phyloP scores from a whole-genome alignment of 345 rosid species.

The Psidium friedrichsthalianum region DNA sequence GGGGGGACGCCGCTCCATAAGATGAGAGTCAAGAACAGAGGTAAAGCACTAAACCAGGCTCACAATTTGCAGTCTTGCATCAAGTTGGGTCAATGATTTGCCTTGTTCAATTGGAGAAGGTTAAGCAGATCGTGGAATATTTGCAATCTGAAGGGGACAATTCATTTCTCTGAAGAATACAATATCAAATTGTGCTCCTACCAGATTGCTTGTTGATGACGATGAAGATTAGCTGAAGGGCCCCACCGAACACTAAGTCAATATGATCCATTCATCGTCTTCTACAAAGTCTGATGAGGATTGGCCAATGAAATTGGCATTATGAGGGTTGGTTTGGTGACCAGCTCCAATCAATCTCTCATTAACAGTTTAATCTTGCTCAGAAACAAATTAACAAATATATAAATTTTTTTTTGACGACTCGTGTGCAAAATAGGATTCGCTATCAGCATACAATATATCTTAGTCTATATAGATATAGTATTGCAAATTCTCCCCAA shows the following conservation, averaged over 20 bases:
- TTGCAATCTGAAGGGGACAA: background rate
- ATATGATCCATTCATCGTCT: background rate
- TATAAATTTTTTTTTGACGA: background rate
- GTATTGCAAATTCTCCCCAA: too few relatives aligned
- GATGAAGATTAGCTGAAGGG: background rate
- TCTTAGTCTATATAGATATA: too few relatives aligned
- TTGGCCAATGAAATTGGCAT: background rate
- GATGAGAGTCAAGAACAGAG: background rate
- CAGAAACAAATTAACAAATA: background rate
- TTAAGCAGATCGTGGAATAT: background rate
- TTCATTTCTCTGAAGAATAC: background rate
- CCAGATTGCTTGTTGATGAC: background rate
- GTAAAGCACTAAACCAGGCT: background rate
- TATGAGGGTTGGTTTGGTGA: background rate
- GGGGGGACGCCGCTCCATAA: background rate
- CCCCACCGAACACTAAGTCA: background rate
- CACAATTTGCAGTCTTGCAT: background rate
- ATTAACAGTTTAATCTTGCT: background rate
- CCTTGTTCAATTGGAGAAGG: background rate
- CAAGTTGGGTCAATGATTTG: background rate
- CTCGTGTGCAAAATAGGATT: background rate
- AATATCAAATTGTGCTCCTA: background rate
- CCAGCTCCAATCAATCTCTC: background rate
- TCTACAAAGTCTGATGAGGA: background rate
- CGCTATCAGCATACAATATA: background rate